phyloP scores from a whole-genome alignment of 352 stramenopile species.

The Peronospora destructor region DNA sequence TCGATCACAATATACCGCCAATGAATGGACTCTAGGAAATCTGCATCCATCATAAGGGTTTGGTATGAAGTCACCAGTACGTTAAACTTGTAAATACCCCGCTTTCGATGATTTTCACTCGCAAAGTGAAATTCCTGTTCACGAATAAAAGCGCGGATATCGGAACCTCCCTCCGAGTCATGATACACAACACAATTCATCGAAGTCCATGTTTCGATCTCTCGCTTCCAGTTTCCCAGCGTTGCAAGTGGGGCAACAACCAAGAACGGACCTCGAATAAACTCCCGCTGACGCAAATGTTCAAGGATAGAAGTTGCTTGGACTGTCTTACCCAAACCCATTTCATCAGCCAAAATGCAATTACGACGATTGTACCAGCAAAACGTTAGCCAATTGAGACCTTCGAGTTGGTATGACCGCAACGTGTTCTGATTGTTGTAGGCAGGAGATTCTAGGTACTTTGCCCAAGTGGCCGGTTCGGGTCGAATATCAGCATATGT shows the following conservation, averaged over 20 bases:
- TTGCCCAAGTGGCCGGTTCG: conserved; percentile 76
- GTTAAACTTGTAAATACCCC: conserved; percentile 90
- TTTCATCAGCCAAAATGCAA: conserved; percentile 87
- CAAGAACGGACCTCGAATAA: conserved; percentile 94
- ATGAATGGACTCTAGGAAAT: conserved; percentile 88
- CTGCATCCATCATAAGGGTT: conserved; percentile 91
- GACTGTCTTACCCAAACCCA: conserved; percentile 89
- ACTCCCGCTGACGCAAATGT: conserved; percentile 87
- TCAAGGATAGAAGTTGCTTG: conserved; percentile 92
- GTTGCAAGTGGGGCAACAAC: conserved; percentile 97
- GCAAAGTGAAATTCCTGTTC: conserved; percentile 96
- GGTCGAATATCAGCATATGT: conserved; percentile 78
- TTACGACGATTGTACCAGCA: conserved; percentile 96
- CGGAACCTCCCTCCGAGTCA: conserved; percentile 88
- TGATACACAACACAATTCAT: conserved; percentile 99
- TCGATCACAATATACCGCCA: conserved; percentile 98
- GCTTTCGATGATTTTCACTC: conserved; percentile 63
- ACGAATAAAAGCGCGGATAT: conserved; percentile 90
- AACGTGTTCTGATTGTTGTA: conserved; percentile 94
- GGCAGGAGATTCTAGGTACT: conserved; percentile 78
- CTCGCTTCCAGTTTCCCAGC: conserved; percentile 97
- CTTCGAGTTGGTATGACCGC: conserved; percentile 97
- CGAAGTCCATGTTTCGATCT: conserved; percentile 98
- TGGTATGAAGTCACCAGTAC: conserved; percentile 98
- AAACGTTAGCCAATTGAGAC: conserved; percentile 97